These are phyloP conservation scores for Vararia minispora DNA, from an alignment of 768 basidiomycete species.

Conservation along the genomic window DNA sequence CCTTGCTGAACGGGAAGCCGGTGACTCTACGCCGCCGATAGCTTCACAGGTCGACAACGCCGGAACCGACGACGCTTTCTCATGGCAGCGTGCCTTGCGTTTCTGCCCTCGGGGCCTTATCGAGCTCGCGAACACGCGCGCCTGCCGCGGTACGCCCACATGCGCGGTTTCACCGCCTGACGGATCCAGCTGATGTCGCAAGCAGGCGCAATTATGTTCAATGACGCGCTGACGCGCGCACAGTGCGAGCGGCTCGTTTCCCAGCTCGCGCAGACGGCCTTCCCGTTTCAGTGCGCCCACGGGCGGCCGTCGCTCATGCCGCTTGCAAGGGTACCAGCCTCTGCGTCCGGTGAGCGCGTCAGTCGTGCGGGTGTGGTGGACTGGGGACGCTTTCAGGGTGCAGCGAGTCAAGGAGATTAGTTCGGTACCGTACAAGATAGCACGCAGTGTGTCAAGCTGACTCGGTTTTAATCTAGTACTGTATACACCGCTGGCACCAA, in stretches of 20 bases:
- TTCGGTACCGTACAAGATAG: no score
- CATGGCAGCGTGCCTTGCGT: slow-evolving; percentile 64
- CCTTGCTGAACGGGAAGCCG: slow-evolving; percentile 47
- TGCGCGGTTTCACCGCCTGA: not conserved
- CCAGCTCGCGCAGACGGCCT: slow-evolving; percentile 57
- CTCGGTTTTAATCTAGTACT: no score
- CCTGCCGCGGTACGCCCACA: slow-evolving; percentile 68
- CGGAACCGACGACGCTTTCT: slow-evolving; percentile 2
- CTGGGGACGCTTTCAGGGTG: slow-evolving; percentile 1
- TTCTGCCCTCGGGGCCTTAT: slow-evolving; percentile 77
- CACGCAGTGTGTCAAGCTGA: no score
- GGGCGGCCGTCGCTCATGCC: slow-evolving; percentile 62
- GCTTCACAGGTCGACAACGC: slow-evolving; percentile 6
- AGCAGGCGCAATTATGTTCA: slow-evolving; percentile 97
- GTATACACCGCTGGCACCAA: no score
- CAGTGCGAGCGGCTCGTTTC: slow-evolving; percentile 65
- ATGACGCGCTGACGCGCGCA: slow-evolving; percentile 55
- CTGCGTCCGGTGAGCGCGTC: not conserved
- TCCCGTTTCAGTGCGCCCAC: slow-evolving; percentile 96
- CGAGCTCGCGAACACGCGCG: slow-evolving; percentile 87
- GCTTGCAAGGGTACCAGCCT: slow-evolving; percentile 22
- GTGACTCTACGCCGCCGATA: slow-evolving; percentile 20
- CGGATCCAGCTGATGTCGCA: not conserved
- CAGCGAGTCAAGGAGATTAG: no score
- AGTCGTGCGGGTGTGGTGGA: not conserved